Percentiles rank a stretch among this genome's conserved stretches.
Evolutionary conservation across 1,284 basidiomycete species (phyloP).

Genomic region (Phlebopus sp.): DNA sequence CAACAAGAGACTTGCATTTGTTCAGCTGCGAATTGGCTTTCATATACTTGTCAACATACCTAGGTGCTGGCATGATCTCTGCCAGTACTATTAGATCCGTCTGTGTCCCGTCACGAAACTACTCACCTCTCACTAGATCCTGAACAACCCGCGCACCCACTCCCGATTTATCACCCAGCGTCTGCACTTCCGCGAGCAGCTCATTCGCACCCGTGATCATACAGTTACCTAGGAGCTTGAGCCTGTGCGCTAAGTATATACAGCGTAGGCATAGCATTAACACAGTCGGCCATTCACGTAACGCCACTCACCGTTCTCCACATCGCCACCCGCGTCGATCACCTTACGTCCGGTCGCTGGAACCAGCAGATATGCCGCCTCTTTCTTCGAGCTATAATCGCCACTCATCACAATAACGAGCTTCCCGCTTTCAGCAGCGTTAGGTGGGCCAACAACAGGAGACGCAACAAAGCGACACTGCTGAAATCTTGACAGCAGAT

Average conservation of each 20-base stretch:
- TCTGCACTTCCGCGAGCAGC: slow-evolving; percentile 73
- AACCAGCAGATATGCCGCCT: slow-evolving; percentile 67
- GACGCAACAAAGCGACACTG: slow-evolving; percentile 66
- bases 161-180: slow-evolving; percentile 77
- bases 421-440: slow-evolving; percentile 61
- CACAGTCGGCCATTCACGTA: background rate
- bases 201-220: slow-evolving; percentile 67
- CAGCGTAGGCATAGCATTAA: background rate
- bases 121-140: slow-evolving; percentile 51
- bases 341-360: slow-evolving; percentile 74
- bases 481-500: slow-evolving; percentile 55
- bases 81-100: slow-evolving; percentile 15
- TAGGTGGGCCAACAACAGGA: slow-evolving; percentile 72
- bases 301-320: slow-evolving; percentile 55
- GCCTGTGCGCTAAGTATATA: slow-evolving; percentile 56
- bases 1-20: slow-evolving; percentile 38
- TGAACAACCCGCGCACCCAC: slow-evolving; percentile 61
- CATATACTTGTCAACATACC: slow-evolving; percentile 30
- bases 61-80: slow-evolving; percentile 54
- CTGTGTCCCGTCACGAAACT: slow-evolving; percentile 21
- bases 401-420: slow-evolving; percentile 76
- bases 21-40: slow-evolving; percentile 2
- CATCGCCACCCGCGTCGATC: slow-evolving; percentile 63
- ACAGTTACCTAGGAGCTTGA: slow-evolving; percentile 75
- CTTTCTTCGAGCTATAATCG: slow-evolving; percentile 76